These are phyloP conservation scores for Aspergillus ostianus DNA, from an alignment of 495 filamentous ascomycete species.

Conservation along the genomic window DNA sequence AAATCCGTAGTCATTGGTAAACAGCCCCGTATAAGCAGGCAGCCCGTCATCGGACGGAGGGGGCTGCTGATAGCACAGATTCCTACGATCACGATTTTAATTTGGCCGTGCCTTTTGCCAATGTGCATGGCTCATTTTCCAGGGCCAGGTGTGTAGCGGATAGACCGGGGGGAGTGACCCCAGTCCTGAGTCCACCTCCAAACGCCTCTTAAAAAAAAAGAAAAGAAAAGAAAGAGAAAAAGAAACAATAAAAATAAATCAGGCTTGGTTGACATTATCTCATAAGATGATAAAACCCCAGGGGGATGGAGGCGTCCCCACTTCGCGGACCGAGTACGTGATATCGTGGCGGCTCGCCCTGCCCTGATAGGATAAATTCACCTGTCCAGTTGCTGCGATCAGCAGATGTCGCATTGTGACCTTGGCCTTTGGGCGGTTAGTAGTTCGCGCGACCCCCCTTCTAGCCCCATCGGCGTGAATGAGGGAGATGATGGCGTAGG, in stretches of 20 bases:
- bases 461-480: not conserved
- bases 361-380: constrained; percentile 26
- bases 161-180: not conserved
- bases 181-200: too few relatives aligned
- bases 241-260: too few relatives aligned
- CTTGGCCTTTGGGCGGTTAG: constrained; percentile 9
- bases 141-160: not conserved
- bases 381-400: constrained; percentile 14
- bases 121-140: not conserved
- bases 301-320: constrained; percentile 9
- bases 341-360: constrained; percentile 17
- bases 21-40: not conserved
- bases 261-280: constrained; percentile 6
- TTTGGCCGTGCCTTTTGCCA: not conserved
- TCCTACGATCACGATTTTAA: not conserved
- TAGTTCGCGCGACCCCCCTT: constrained; percentile 4
- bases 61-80: not conserved
- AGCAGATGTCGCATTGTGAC: constrained; percentile 19
- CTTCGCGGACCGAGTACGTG: constrained; percentile 12
- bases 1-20: not conserved
- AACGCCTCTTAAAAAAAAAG: too few relatives aligned
- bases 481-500: too few relatives aligned
- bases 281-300: not conserved
- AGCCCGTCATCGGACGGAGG: not conserved
- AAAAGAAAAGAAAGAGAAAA: too few relatives aligned